Conservation (phyloP, 768 basidiomycete species). For the Pisolithus orientalis region DNA sequence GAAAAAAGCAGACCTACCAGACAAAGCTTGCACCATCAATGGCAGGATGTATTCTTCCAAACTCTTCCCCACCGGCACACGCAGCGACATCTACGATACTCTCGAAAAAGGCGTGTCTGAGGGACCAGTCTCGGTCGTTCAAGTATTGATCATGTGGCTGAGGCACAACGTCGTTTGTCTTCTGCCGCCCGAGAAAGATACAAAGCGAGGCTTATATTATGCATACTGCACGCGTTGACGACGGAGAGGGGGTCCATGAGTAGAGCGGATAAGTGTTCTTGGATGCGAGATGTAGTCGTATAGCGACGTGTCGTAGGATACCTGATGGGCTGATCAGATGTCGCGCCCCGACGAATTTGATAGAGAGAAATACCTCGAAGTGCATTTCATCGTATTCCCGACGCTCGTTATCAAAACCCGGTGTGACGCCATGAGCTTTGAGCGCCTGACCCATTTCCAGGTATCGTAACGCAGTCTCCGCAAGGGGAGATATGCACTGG, state of each 20-base stretch:
- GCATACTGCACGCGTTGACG: constrained; percentile 83
- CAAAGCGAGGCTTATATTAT: constrained; percentile 85
- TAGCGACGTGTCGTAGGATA: constrained; percentile 84
- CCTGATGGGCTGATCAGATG: constrained; percentile 37
- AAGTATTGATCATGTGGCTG: constrained; percentile 78
- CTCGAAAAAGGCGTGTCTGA: constrained; percentile 91
- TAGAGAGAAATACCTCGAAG: constrained; percentile 53
- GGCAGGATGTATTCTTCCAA: constrained; percentile 97
- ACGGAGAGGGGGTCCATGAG: constrained; percentile 85
- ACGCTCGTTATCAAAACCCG: constrained; percentile 37
- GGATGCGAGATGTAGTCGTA: constrained; percentile 83
- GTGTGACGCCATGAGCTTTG: constrained; percentile 68
- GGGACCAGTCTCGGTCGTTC: constrained; percentile 89
- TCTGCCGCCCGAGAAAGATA: constrained; percentile 87
- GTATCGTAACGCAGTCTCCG: constrained; percentile 81
- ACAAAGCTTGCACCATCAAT: constrained; percentile 90
- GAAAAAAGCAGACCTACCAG: constrained; percentile 47
- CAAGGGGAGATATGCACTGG: constrained; percentile 77
- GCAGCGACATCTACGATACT: constrained; percentile 93
- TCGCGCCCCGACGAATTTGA: not conserved
- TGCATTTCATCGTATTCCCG: constrained; percentile 74
- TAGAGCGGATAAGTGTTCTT: constrained; percentile 81
- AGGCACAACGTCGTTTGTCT: constrained; percentile 92
- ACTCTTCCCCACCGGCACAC: constrained; percentile 84
- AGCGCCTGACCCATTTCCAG: constrained; percentile 92